Evolutionary conservation across 1,284 basidiomycete genomes (phyloP).

Genomic region (Malassezia caprae): DNA sequence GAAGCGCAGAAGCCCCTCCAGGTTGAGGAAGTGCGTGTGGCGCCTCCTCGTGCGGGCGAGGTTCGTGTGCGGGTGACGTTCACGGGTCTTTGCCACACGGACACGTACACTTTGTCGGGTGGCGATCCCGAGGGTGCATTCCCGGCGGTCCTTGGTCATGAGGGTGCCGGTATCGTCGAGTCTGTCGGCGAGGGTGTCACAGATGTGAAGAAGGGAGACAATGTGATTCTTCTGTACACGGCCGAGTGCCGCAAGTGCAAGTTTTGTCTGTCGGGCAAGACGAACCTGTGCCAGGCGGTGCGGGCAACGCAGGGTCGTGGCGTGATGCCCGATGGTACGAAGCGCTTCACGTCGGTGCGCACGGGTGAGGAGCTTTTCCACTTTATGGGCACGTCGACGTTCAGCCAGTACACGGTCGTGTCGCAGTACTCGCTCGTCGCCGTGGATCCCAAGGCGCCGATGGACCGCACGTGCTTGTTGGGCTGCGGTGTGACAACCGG

Average conservation of each 20-base stretch:
- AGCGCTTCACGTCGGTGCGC: constrained; percentile 65
- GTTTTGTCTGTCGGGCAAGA: constrained; percentile 98
- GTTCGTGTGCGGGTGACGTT: constrained; percentile 85
- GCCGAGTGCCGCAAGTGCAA: constrained; percentile 47
- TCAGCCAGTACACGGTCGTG: constrained; percentile 98
- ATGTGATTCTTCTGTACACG: constrained; percentile 61
- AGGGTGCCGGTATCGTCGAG: constrained; percentile 59
- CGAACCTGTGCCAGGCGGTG: constrained; percentile 62
- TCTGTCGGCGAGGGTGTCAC: constrained; percentile 87
- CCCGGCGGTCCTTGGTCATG: constrained; percentile 69
- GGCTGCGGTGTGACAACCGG: constrained; percentile 98
- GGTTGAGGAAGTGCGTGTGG: constrained; percentile 84
- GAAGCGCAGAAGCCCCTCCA: constrained; percentile 77
- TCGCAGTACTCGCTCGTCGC: constrained; percentile 92
- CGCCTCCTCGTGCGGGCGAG: constrained; percentile 77
- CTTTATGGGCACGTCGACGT: constrained; percentile 98
- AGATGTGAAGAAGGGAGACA: constrained; percentile 61
- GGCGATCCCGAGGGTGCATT: constrained; percentile 93
- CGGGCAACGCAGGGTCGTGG: constrained; percentile 90
- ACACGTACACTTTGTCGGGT: constrained; percentile 91
- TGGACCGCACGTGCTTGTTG: constrained; percentile 84
- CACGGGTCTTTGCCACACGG: constrained; percentile 96
- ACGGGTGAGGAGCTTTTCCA: constrained; percentile 79
- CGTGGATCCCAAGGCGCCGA: constrained; percentile 69
- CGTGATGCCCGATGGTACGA: constrained; percentile 86